Evolutionary conservation across 1,284 basidiomycete species (phyloP), one percentile per base, ranked within the genome.

Genomic region (Singerocomus rubriflavus): DNA sequence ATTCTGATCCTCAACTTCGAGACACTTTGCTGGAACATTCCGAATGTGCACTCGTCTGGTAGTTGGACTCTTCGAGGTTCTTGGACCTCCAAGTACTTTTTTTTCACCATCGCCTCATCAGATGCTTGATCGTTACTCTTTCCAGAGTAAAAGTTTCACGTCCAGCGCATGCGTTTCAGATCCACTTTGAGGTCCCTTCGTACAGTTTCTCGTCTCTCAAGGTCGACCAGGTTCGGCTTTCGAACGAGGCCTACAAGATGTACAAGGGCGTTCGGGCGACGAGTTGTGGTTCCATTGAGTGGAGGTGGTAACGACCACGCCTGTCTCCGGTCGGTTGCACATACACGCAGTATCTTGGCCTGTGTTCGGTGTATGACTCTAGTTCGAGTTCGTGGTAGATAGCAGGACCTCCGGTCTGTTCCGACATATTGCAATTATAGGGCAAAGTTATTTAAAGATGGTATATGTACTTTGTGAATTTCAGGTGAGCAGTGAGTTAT

Each of bases 221-320:
- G 56, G 85, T 97, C 3, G 89, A 93, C 54, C 85, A 92, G 58
- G 78, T 98, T 50, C 91, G 86, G 64, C 73, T 97, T n/a, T 80
- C 80, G 0, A 84, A 87, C 3, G 88, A 90, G 66, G 70, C 75
- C 1, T 93, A 93, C 72, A 96, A 95, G 69, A 77, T 83, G 13
- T 94, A 91, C 74, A 96, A 82, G 64, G 89, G 88, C 17, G 84
- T 91, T 50, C 71, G 88, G 58, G 81, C 83, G 34, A 72, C 73
- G 42, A 76, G 80, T 12, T 62, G 69, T 35, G 86, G 83, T n/a
- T 75, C 79, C 41, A 69, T 88, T 12, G 86, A 89, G 63, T 89
- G 85, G 83, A 77, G 86, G 57, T 88, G 84, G 85, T 88, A 68
- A 46, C 26, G 21, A 42, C 30, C n/a, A 36, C 14, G 30, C 10